Percentiles rank a stretch among this genome's conserved stretches.
Evolutionary conservation across 23 red algal species (phyloP).

Genomic region (Gracilaria gracilis): DNA sequence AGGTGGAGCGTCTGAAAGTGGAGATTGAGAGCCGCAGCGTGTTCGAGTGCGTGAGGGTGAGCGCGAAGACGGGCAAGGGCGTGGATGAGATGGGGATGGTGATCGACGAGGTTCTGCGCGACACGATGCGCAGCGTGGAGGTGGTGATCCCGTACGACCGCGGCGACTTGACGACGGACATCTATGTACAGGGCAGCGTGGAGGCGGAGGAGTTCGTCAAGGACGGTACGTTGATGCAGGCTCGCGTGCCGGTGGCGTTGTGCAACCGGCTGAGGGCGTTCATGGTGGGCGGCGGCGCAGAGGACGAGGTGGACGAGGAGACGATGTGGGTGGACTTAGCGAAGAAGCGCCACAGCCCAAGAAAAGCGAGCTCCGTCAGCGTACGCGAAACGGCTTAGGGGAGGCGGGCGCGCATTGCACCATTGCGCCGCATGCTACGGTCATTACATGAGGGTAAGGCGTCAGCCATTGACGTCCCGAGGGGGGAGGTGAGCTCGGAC

Average conservation of each 20-base stretch:
- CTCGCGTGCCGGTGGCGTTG: slow-evolving; percentile 70
- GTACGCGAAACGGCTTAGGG: background rate
- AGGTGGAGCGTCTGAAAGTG: slow-evolving; percentile 1
- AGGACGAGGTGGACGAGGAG: slow-evolving; percentile 18
- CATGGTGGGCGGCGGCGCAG: background rate
- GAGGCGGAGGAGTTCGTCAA: slow-evolving; percentile 67
- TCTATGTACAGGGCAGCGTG: slow-evolving; percentile 76
- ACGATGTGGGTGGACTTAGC: slow-evolving; percentile 59
- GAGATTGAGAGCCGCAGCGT: slow-evolving; percentile 2
- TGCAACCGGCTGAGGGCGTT: slow-evolving; percentile 51
- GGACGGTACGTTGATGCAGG: slow-evolving; percentile 76
- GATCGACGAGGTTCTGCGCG: slow-evolving; percentile 73
- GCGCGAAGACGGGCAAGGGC: slow-evolving; percentile 81
- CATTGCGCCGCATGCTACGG: too few species aligned
- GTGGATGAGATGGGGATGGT: slow-evolving; percentile 65
- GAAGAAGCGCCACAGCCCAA: slow-evolving; percentile 62
- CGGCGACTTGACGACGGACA: slow-evolving; percentile 69
- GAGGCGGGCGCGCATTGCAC: too few species aligned
- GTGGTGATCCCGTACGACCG: slow-evolving; percentile 83
- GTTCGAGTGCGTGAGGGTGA: slow-evolving; percentile 53
- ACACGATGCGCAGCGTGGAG: slow-evolving; percentile 74
- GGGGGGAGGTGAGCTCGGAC: too few species aligned
- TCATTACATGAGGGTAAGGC: too few species aligned
- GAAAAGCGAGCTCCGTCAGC: background rate
- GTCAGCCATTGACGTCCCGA: too few species aligned